Evolutionary conservation across 345 rosid genomes (phyloP).

Genomic region (Eucalyptus leucophloia): DNA sequence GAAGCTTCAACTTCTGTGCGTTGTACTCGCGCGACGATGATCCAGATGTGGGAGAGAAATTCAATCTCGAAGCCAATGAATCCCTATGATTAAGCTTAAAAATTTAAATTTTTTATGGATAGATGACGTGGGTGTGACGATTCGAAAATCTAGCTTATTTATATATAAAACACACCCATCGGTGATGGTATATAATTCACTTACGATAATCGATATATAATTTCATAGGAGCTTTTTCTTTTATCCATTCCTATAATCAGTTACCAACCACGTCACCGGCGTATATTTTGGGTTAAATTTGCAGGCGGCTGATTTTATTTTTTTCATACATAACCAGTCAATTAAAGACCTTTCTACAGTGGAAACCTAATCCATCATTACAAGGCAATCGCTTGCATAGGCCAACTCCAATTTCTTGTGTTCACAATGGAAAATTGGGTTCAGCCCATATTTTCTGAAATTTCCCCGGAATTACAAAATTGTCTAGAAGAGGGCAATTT

Average conservation of each 20-base stretch:
- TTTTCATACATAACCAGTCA: background rate
- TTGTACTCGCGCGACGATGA: background rate
- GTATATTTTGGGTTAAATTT: background rate
- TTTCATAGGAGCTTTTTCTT: background rate
- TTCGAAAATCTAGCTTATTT: no score
- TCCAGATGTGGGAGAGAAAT: background rate
- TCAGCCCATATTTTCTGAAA: background rate
- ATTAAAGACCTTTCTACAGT: background rate
- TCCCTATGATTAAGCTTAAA: background rate
- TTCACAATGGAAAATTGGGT: background rate
- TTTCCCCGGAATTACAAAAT: background rate
- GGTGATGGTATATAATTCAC: accelerated
- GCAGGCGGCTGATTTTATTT: background rate
- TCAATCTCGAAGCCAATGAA: background rate
- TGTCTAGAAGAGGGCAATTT: background rate
- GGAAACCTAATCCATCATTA: background rate
- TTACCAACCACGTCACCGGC: accelerated
- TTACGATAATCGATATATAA: no score
- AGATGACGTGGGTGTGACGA: accelerated
- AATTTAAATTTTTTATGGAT: no score
- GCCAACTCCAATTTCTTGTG: background rate
- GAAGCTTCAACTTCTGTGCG: background rate
- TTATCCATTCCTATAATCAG: background rate
- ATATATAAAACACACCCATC: no score
- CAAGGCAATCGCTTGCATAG: background rate